A percentile compares a stretch with the other conserved stretches of the same genome.
These are phyloP conservation scores for Mucor irregularis DNA, from an alignment of 371 early-diverging fungal genomes.

Conservation along the genomic window DNA sequence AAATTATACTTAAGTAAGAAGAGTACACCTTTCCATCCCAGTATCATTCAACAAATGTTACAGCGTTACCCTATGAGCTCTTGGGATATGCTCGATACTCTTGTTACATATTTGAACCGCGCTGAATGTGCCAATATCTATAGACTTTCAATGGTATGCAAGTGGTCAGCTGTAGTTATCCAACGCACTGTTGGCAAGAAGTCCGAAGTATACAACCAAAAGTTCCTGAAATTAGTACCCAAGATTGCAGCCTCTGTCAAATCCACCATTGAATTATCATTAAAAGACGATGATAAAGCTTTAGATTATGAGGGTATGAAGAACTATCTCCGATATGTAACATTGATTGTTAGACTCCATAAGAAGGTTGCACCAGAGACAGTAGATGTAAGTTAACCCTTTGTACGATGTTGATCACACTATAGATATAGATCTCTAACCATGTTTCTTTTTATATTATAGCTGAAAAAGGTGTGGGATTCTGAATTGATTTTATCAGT, in stretches of 20 bases:
- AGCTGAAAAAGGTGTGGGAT: slow-evolving; percentile 29
- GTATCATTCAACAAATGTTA: slow-evolving; percentile 63
- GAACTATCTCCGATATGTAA: slow-evolving; percentile 27
- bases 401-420: background rate
- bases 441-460: background rate
- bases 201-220: slow-evolving; percentile 40
- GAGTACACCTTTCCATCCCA: slow-evolving; percentile 64
- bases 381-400: slow-evolving; percentile 24
- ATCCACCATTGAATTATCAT: slow-evolving; percentile 22
- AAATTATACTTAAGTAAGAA: slow-evolving; percentile 70
- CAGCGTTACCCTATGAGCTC: slow-evolving; percentile 65
- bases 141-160: slow-evolving; percentile 65
- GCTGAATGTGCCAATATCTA: slow-evolving; percentile 62
- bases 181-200: slow-evolving; percentile 51
- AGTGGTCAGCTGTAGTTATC: slow-evolving; percentile 45
- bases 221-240: slow-evolving; percentile 27
- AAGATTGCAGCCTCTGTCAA: slow-evolving; percentile 26
- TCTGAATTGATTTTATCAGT: slow-evolving; percentile 24
- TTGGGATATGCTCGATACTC: slow-evolving; percentile 57
- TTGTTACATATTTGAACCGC: slow-evolving; percentile 55
- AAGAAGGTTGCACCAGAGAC: slow-evolving; percentile 27
- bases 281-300: slow-evolving; percentile 18
- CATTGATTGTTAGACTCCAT: slow-evolving; percentile 27
- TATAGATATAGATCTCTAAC: background rate
- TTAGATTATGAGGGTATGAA: slow-evolving; percentile 32